Evolutionary conservation across 257 asterid genomes (phyloP), one percentile per base, ranked within the genome.

Genomic region (Penstemon davidsonii): DNA sequence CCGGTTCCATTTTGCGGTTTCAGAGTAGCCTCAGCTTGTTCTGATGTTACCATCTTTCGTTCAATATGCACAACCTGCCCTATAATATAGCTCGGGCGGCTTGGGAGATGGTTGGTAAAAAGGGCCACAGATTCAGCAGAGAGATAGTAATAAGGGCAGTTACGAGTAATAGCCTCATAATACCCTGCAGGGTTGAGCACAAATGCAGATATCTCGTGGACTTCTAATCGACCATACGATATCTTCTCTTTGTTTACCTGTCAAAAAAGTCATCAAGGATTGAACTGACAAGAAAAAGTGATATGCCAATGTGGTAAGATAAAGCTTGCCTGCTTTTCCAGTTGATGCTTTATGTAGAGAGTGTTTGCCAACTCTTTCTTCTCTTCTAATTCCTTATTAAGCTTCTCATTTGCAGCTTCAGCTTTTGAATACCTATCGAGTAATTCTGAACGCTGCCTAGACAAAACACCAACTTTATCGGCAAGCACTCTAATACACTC

Each of bases 21-120:
- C 80, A 78, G 33, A 25, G 33, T 1, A 25, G 33, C 33, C 33
- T 25, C 33, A 25, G 33, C 33, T 25, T 25, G 84, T 11, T 73
- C 83, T 3, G 86, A 53, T 8, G 80, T 33, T 75, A 79, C 97
- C 6, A 66, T 70, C 71, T 80, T 83, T 68, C 91, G 78, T 59
- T 94, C 97, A 4, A 94, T 86, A 76, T 94, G 99, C 81, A 94
- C 99, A 33, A 94, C 88, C 76, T 88, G 97, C 55, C 97, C 99
- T 3, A 94, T 82, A 0, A 91, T 88, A 43, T 87, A 87, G 79
- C 70, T 77, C 5, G 96, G 89, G 36, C 92, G 87, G 55, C 56
- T 83, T 7, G 89, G 87, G 70, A 88, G 96, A 76, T 80, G 92
- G 67, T 87, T 88, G 2, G 91, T 76, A 47, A 88, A 91, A 67